phyloP scores from a whole-genome alignment of 805 yeast genomes.

The Teunomyces kruisii region DNA sequence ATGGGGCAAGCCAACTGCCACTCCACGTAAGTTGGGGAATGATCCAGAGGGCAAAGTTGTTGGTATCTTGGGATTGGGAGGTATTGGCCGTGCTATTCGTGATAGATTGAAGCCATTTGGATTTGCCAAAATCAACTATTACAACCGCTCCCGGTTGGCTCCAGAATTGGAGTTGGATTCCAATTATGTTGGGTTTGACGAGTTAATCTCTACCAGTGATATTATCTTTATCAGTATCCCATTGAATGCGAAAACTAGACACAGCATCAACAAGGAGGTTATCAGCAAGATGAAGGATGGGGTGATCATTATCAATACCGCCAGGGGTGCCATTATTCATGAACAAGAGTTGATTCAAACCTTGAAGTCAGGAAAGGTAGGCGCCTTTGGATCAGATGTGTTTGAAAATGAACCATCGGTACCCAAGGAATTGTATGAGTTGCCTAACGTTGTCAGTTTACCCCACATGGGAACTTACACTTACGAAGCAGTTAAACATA shows the following conservation, averaged over 20 bases:
- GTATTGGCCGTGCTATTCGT: constrained; percentile 81
- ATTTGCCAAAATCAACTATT: constrained; percentile 64
- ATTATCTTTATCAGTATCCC: constrained; percentile 77
- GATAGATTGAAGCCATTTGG: constrained; percentile 76
- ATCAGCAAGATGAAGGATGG: constrained; percentile 75
- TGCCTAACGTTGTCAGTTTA: constrained; percentile 70
- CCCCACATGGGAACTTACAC: constrained; percentile 92
- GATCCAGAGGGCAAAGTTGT: constrained; percentile 76
- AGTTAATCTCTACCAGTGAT: constrained; percentile 62
- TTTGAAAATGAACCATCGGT: constrained; percentile 74
- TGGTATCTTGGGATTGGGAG: constrained; percentile 87
- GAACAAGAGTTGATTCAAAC: constrained; percentile 57
- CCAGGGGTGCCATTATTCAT: constrained; percentile 83
- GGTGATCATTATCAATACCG: constrained; percentile 76
- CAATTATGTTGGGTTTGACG: constrained; percentile 70
- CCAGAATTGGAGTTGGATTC: constrained; percentile 68
- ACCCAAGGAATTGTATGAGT: constrained; percentile 56
- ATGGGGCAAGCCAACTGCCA: constrained; percentile 47
- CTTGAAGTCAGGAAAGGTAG: constrained; percentile 62
- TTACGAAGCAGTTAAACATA: constrained; percentile 66
- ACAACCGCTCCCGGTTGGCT: constrained; percentile 62
- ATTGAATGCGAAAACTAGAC: constrained; percentile 67
- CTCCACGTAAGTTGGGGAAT: constrained; percentile 59
- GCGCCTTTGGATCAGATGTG: constrained; percentile 72
- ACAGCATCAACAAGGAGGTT: constrained; percentile 60